Percentiles rank a stretch among this genome's conserved stretches.
Evolutionary conservation across 192 early-diverging fungal genomes (phyloP).

Genomic region (Podila horticola): DNA sequence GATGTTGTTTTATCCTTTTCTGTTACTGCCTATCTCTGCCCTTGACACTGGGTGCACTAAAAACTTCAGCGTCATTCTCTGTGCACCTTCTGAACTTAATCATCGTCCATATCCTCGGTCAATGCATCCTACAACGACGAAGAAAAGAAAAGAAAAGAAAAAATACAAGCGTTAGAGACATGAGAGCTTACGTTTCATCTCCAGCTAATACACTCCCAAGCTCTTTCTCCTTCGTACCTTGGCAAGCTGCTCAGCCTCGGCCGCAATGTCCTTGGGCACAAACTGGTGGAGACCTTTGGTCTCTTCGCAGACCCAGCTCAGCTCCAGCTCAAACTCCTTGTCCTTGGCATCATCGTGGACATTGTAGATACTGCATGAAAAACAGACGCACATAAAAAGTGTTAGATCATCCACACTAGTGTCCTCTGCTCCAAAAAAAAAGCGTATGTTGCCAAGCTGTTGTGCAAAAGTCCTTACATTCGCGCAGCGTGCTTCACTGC

Average conservation of each 20-base stretch:
- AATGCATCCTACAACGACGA: slow-evolving; percentile 50
- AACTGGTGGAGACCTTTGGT: slow-evolving; percentile 80
- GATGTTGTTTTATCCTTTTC: no score
- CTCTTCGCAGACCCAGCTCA: slow-evolving; percentile 94
- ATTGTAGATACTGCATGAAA: slow-evolving; percentile 79
- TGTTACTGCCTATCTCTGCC: no score
- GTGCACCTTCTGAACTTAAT: slow-evolving; percentile 15
- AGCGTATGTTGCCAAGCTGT: no score
- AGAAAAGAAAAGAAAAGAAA: neutral
- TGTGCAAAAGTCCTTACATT: slow-evolving; percentile 70
- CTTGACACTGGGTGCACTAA: neutral
- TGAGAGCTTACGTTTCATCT: no score
- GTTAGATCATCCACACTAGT: no score
- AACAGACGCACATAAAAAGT: no score
- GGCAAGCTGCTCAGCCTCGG: slow-evolving; percentile 85
- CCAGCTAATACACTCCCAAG: no score
- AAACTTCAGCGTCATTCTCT: neutral
- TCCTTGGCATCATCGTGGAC: slow-evolving; percentile 98
- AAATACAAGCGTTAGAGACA: neutral
- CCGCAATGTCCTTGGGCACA: slow-evolving; percentile 88
- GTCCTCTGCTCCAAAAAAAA: no score
- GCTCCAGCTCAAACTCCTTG: slow-evolving; percentile 98
- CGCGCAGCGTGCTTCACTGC: slow-evolving; percentile 94
- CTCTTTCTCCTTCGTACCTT: no score
- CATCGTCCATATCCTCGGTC: slow-evolving; percentile 68